Conservation (phyloP, 257 asterid genomes). For the Gardenia jasminoides region DNA sequence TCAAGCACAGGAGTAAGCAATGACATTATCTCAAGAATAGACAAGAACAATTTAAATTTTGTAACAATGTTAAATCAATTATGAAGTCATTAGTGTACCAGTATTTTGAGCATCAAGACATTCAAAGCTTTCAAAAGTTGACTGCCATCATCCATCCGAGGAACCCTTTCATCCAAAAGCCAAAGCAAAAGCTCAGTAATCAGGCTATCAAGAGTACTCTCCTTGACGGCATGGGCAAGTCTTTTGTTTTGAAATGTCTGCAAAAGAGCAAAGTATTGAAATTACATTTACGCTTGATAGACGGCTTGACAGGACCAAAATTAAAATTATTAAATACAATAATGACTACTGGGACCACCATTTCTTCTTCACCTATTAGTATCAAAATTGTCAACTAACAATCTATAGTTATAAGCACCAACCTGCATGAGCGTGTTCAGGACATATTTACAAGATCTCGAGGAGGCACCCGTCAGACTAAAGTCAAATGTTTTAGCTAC, state of each 20-base stretch:
- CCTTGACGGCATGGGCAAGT: constrained; percentile 86
- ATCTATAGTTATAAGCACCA: neutral
- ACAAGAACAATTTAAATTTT: constrained; percentile 4
- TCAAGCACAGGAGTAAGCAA: constrained; percentile 20
- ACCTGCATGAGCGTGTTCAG: constrained; percentile 99
- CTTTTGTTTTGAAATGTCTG: constrained; percentile 94
- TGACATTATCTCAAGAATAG: constrained; percentile 6
- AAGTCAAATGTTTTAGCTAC: constrained; percentile 95
- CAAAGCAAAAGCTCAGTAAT: constrained; percentile 95
- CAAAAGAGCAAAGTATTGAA: constrained; percentile 16
- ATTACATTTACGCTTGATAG: neutral
- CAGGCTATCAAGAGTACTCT: constrained; percentile 81
- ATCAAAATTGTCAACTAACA: constrained; percentile 11
- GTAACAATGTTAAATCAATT: neutral
- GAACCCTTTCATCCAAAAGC: constrained; percentile 99
- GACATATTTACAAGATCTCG: constrained; percentile 99
- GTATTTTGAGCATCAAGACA: constrained; percentile 92
- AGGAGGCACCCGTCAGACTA: constrained; percentile 90
- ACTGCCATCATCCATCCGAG: constrained; percentile 98
- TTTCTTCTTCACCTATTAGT: neutral
- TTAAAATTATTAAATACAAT: neutral
- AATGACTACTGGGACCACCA: neutral
- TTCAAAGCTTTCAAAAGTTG: constrained; percentile 96
- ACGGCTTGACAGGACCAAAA: neutral
- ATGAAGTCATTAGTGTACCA: constrained; percentile 43